Base-by-base conservation (phyloP, 2,329 filamentous ascomycete species). In the Polytolypa hystricis region DNA sequence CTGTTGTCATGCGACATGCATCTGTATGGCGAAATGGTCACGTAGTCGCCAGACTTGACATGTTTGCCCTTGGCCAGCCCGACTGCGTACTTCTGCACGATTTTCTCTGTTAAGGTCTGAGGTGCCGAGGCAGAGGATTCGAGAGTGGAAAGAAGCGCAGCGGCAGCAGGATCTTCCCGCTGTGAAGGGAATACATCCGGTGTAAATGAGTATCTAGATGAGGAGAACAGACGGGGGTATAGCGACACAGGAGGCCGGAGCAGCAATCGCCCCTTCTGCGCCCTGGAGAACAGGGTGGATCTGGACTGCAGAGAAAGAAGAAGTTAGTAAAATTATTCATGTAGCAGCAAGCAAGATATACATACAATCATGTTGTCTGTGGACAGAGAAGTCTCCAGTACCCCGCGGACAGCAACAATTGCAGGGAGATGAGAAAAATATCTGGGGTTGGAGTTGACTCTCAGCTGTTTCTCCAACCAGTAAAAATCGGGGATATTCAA, bases 41-140 rank as follows among this genome's bases (percentile, higher is more conserved):
- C 77, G 66, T 91, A 95, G 69, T 94, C 86, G 52, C 87, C 86
- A 4, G 73, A 68, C 50, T 71, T 73, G 51, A 94, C 82, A 39
- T 71, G 66, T 64, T 94, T 93, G 41, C 77, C 84, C 8, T 74
- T 58, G 1, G 82, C 62, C 1, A 94, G 71, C 7, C 79, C 84
- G n/a, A 86, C 70, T 0, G 84, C 73, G 58, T 93, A 80, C 11
- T 71, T 64, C 57, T 95, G 87, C 0, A 94, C 79, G 41, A 95
- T 94, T 68, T 94, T 94, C 58, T 95, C 87, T 2, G 84, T 91
- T 35, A 94, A 62, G 2, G 84, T 95, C 61, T 94, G 86, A 0
- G 83, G 73, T 2, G 61, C 59, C 12, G 51, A 49, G 6, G 44
- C 38, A 21, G 40, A 35, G 14, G 45, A 42, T 33, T 47, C 35